Conservation (phyloP, 331 rosid genomes). For the Ulmus americana region DNA sequence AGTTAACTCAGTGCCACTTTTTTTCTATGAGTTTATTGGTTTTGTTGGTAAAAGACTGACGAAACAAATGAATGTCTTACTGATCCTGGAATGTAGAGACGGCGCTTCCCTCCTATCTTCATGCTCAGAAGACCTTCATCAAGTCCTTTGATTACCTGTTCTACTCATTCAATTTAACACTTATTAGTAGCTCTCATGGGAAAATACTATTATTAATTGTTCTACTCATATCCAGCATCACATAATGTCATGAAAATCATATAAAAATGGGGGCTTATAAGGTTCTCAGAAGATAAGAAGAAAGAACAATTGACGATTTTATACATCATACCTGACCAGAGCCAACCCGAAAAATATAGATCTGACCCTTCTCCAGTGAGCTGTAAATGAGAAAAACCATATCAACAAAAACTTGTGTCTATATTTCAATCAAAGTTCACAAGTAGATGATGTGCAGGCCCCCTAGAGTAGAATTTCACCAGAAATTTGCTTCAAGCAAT, state of each 20-base stretch:
- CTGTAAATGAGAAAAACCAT: conserved; percentile 36
- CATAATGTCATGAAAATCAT: not conserved
- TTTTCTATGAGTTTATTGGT: not conserved
- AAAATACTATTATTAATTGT: not conserved
- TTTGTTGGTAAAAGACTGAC: not conserved
- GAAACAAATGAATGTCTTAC: conserved; percentile 40
- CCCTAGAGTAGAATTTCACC: too few relatives aligned
- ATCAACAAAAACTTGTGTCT: conserved; percentile 10
- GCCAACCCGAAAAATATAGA: conserved; percentile 77
- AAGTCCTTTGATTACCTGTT: conserved; percentile 80
- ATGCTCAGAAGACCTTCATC: conserved; percentile 84
- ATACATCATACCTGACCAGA: conserved; percentile 63
- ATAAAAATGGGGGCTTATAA: not conserved
- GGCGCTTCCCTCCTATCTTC: conserved; percentile 88
- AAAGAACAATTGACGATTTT: not conserved
- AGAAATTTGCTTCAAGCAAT: too few relatives aligned
- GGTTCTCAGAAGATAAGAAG: not conserved
- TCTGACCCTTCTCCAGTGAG: conserved; percentile 84
- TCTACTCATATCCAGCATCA: not conserved
- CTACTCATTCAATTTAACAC: conserved; percentile 20
- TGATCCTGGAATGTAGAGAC: conserved; percentile 81
- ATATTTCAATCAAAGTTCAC: conserved; percentile 12
- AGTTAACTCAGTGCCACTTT: not conserved
- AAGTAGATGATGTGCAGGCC: not conserved
- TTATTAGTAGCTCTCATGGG: not conserved